Percentiles rank a stretch among this genome's conserved stretches.
Evolutionary conservation across 2,329 filamentous ascomycete genomes (phyloP).

Genomic region (Penicillium palitans): DNA sequence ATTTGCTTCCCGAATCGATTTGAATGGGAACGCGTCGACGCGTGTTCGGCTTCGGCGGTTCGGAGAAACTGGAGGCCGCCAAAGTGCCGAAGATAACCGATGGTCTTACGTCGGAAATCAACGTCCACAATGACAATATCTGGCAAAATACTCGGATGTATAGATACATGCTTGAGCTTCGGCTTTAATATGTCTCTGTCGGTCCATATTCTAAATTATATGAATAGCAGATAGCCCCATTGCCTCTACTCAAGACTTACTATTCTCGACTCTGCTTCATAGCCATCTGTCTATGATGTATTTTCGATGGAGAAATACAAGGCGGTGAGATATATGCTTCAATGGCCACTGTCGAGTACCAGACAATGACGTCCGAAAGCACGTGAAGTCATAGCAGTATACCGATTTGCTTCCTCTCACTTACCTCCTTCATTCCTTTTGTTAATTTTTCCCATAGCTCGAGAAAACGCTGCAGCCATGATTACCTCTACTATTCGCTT

Average conservation of each 20-base stretch:
- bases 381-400: constrained; percentile 20
- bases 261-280: background rate
- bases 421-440: background rate
- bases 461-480: constrained; percentile 27
- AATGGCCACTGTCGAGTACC: background rate
- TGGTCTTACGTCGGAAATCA: background rate
- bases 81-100: constrained; percentile 28
- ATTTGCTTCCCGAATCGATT: constrained; percentile 20
- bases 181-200: background rate
- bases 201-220: background rate
- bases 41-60: constrained; percentile 25
- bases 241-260: background rate
- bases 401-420: background rate
- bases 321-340: background rate
- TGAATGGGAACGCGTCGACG: constrained; percentile 26
- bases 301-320: background rate
- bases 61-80: constrained; percentile 21
- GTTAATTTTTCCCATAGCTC: background rate
- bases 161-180: background rate
- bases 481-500: constrained; percentile 37
- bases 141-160: constrained; percentile 9
- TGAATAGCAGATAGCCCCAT: background rate
- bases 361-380: constrained; percentile 21
- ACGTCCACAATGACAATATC: background rate
- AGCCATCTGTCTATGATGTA: background rate